Percentiles rank a stretch among this genome's conserved stretches.
Evolutionary conservation across 2,329 filamentous ascomycete species (phyloP).

Genomic region (Trichophyton verrucosum): DNA sequence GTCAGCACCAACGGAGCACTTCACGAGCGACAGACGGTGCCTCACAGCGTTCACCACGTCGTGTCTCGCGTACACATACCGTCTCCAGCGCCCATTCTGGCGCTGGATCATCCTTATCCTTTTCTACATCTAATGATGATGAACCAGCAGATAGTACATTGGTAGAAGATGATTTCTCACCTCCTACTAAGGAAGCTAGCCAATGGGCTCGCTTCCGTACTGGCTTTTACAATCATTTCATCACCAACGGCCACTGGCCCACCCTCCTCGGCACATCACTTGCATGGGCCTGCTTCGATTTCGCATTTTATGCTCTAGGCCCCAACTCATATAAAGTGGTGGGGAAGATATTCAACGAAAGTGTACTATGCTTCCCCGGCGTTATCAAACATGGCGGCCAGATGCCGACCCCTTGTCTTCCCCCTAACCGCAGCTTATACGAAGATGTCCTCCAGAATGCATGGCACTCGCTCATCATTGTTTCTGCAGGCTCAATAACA

Average conservation of each 20-base stretch:
- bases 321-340: slow-evolving; percentile 13
- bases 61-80: background rate
- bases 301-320: slow-evolving; percentile 14
- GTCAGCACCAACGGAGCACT: background rate
- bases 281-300: slow-evolving; percentile 14
- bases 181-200: slow-evolving; percentile 2
- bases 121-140: background rate
- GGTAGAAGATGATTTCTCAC: background rate
- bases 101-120: background rate
- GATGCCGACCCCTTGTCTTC: background rate
- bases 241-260: slow-evolving; percentile 12
- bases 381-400: background rate
- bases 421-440: slow-evolving; percentile 9
- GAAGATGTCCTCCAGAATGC: slow-evolving; percentile 9
- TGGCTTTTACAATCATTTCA: slow-evolving; percentile 12
- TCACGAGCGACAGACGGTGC: background rate
- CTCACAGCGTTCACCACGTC: background rate
- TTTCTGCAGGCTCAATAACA: slow-evolving; percentile 13
- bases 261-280: slow-evolving; percentile 12
- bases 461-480: slow-evolving; percentile 13
- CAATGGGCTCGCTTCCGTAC: slow-evolving; percentile 9
- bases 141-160: background rate
- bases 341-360: slow-evolving; percentile 11
- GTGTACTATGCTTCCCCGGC: slow-evolving; percentile 1
- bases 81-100: background rate